These are phyloP conservation scores for Chaetoceros muelleri DNA, from an alignment of 108 stramenopile genomes.

Conservation along the genomic window DNA sequence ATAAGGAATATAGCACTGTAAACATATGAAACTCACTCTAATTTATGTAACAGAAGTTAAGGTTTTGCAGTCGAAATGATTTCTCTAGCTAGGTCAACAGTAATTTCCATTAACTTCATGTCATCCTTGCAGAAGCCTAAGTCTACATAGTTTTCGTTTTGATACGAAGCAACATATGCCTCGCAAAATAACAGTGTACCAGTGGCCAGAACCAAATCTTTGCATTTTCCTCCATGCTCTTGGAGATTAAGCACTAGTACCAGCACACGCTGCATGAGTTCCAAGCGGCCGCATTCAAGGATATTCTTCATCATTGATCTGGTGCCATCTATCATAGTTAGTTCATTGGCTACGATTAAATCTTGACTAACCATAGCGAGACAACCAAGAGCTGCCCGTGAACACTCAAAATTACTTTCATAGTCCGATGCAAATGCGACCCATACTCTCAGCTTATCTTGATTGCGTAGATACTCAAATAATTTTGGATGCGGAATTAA, in stretches of 20 bases:
- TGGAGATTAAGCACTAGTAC: constrained; percentile 51
- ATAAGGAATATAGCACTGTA: too few relatives aligned
- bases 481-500: constrained; percentile 71
- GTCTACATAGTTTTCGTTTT: constrained; percentile 34
- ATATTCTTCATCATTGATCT: constrained; percentile 35
- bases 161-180: constrained; percentile 55
- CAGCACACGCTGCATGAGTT: constrained; percentile 76
- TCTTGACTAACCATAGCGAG: constrained; percentile 78
- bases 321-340: constrained; percentile 41
- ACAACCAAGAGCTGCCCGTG: constrained; percentile 79
- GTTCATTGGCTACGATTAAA: constrained; percentile 33
- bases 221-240: constrained; percentile 41
- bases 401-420: constrained; percentile 62
- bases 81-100: constrained; percentile 59
- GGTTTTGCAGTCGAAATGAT: too few relatives aligned
- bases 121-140: constrained; percentile 47
- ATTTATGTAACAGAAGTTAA: too few relatives aligned
- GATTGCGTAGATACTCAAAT: constrained; percentile 54
- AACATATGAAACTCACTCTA: too few relatives aligned
- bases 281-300: constrained; percentile 60
- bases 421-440: constrained; percentile 78
- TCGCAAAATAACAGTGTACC: constrained; percentile 63
- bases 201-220: constrained; percentile 28
- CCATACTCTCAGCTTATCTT: constrained; percentile 82
- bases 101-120: constrained; percentile 34